Evolutionary conservation across 495 filamentous ascomycete species (phyloP).

Genomic region (Lophiotrema nucula): DNA sequence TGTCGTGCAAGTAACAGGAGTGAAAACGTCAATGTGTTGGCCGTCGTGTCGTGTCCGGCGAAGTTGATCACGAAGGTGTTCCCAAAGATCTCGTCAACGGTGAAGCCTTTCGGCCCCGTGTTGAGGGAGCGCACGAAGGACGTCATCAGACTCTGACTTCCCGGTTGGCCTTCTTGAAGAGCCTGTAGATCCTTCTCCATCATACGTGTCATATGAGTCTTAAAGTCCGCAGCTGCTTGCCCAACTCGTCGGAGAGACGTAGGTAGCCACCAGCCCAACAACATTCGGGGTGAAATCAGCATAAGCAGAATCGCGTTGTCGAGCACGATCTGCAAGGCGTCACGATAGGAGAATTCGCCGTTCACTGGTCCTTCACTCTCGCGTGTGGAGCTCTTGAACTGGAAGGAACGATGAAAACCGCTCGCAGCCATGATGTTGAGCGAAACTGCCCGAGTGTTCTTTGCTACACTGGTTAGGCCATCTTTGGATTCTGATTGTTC

Average conservation of each 20-base stretch:
- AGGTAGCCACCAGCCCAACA: conserved; percentile 15
- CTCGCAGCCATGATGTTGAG: conserved; percentile 43
- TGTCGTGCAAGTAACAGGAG: conserved; percentile 46
- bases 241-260: conserved; percentile 2
- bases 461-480: conserved; percentile 21
- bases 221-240: conserved; percentile 17
- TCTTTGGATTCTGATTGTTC: background rate
- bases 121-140: conserved; percentile 21
- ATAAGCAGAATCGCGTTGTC: conserved; percentile 26
- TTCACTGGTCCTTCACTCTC: conserved; percentile 6
- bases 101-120: conserved; percentile 3
- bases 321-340: conserved; percentile 13
- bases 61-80: conserved; percentile 53
- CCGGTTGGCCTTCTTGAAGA: background rate
- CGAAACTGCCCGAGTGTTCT: conserved; percentile 41
- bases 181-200: conserved; percentile 1
- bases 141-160: conserved; percentile 12
- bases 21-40: conserved; percentile 46
- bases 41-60: conserved; percentile 54
- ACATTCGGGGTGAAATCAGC: background rate
- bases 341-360: conserved; percentile 27
- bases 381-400: conserved; percentile 29
- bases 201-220: conserved; percentile 19
- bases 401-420: conserved; percentile 41
- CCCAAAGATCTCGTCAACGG: conserved; percentile 48